A percentile compares a stretch with the other conserved stretches of the same genome.
Evolutionary conservation across 805 yeast species (phyloP).

Genomic region (Clavispora asparagi): DNA sequence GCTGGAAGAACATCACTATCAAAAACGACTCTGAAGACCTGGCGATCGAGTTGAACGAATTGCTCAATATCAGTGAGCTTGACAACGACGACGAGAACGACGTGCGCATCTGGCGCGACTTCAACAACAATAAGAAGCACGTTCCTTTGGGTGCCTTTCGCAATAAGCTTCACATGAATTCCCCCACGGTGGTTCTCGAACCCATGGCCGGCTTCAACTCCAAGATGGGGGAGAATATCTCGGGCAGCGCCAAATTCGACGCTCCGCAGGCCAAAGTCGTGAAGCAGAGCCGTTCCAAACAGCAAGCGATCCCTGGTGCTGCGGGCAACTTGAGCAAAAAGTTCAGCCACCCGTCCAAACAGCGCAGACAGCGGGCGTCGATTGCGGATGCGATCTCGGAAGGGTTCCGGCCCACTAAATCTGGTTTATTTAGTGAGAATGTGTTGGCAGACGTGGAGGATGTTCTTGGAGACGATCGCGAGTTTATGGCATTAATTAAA

Average conservation of each 20-base stretch:
- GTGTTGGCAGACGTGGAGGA: constrained; percentile 74
- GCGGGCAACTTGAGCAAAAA: constrained; percentile 7
- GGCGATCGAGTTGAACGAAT: constrained; percentile 63
- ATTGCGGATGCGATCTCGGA: constrained; percentile 72
- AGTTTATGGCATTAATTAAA: constrained; percentile 38
- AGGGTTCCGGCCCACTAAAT: constrained; percentile 68
- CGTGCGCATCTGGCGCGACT: constrained; percentile 42
- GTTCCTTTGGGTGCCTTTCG: constrained; percentile 88
- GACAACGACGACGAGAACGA: constrained; percentile 67
- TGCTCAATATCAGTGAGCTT: constrained; percentile 81
- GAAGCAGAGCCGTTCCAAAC: constrained; percentile 8
- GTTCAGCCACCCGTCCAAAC: constrained; percentile 22
- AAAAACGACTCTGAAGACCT: constrained; percentile 24
- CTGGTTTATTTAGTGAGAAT: constrained; percentile 72
- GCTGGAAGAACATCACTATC: constrained; percentile 19
- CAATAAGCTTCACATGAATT: constrained; percentile 49
- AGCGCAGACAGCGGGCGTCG: constrained; percentile 55
- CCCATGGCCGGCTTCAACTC: constrained; percentile 23
- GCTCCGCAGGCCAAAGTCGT: constrained; percentile 2
- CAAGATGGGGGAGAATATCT: constrained; percentile 23
- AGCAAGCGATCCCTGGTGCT: constrained; percentile 6
- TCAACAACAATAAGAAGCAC: constrained; percentile 41
- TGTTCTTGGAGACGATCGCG: constrained; percentile 48
- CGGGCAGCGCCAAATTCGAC: constrained; percentile 1
- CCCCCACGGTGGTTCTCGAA: constrained; percentile 20